Percentiles rank a stretch among this genome's conserved stretches.
These are phyloP conservation scores for Tremella yokohamensis DNA, from an alignment of 768 basidiomycete genomes.

Conservation along the genomic window DNA sequence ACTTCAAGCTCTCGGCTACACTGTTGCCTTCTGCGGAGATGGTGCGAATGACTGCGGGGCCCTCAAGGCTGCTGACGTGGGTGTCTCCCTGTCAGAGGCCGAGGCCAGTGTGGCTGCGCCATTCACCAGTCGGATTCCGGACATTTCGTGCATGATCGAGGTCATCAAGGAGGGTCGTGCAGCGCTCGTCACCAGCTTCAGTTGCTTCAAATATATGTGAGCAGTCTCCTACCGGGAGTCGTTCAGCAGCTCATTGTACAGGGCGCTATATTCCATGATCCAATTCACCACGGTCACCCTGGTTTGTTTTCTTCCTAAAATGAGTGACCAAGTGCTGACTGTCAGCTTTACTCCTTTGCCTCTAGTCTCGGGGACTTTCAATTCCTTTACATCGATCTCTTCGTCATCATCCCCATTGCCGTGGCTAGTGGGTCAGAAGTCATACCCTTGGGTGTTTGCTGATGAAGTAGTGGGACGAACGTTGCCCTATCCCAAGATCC, in stretches of 20 bases:
- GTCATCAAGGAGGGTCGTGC: slow-evolving; percentile 95
- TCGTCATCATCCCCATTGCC: slow-evolving; percentile 95
- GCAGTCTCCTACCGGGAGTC: slow-evolving; percentile 44
- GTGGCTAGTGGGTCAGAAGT: slow-evolving; percentile 71
- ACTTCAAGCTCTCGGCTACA: slow-evolving; percentile 87
- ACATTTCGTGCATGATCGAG: slow-evolving; percentile 92
- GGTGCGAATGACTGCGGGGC: slow-evolving; percentile 99
- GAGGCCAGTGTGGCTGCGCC: slow-evolving; percentile 98
- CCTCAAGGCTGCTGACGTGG: slow-evolving; percentile 96
- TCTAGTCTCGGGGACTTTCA: slow-evolving; percentile 95
- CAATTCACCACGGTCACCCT: slow-evolving; percentile 98
- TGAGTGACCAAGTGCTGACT: not conserved
- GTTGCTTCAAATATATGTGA: slow-evolving; percentile 99
- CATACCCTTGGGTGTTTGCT: not conserved
- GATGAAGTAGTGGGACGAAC: slow-evolving; percentile 80
- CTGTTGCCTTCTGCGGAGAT: slow-evolving; percentile 96
- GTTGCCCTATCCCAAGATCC: slow-evolving; percentile 77
- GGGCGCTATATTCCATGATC: slow-evolving; percentile 97
- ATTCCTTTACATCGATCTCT: slow-evolving; percentile 95
- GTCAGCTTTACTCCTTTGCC: slow-evolving; percentile 80
- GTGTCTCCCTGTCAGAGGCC: slow-evolving; percentile 91
- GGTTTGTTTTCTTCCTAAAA: slow-evolving; percentile 13
- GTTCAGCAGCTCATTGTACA: slow-evolving; percentile 46
- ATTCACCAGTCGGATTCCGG: slow-evolving; percentile 87
- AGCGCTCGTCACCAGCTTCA: slow-evolving; percentile 94